phyloP scores from a whole-genome alignment of 2,329 filamentous ascomycete species.

The Talaromyces funiculosus region DNA sequence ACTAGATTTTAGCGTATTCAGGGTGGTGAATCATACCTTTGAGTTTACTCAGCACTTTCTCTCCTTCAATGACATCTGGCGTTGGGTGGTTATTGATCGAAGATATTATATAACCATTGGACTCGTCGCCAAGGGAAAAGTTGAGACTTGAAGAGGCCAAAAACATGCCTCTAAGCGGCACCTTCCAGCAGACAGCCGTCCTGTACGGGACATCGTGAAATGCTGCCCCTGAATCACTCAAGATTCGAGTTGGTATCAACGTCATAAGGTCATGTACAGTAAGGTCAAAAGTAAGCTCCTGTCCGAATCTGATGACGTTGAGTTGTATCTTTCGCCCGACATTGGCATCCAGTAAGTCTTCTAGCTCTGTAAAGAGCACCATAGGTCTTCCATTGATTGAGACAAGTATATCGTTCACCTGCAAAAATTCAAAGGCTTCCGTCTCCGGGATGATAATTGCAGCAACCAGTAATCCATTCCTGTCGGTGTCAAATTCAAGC shows the following conservation, averaged over 20 bases:
- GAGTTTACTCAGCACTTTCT: conserved; percentile 5
- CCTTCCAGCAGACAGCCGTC: conserved; percentile 10
- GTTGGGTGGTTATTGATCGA: conserved; percentile 6
- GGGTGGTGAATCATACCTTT: neutral
- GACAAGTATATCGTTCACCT: conserved; percentile 10
- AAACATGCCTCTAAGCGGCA: conserved; percentile 8
- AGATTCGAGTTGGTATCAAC: conserved; percentile 2
- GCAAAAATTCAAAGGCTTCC: conserved; percentile 3
- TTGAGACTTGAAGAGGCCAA: neutral
- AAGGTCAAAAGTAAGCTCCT: conserved; percentile 1
- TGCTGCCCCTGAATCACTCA: conserved; percentile 4
- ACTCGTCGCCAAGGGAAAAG: neutral
- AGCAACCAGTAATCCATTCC: conserved; percentile 7
- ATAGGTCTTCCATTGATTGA: conserved; percentile 1
- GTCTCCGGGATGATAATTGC: conserved; percentile 6
- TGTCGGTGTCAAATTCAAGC: conserved; percentile 4
- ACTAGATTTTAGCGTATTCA: neutral
- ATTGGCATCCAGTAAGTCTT: neutral
- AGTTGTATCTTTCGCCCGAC: conserved; percentile 4
- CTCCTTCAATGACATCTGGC: conserved; percentile 3
- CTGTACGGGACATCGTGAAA: conserved; percentile 12
- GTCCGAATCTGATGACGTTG: conserved; percentile 2
- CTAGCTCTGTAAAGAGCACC: conserved; percentile 3
- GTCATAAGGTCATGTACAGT: conserved; percentile 6
- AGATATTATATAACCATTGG: neutral